These are phyloP conservation scores for Metarhizium humberi DNA, from an alignment of 2,329 filamentous ascomycete species.

Conservation along the genomic window DNA sequence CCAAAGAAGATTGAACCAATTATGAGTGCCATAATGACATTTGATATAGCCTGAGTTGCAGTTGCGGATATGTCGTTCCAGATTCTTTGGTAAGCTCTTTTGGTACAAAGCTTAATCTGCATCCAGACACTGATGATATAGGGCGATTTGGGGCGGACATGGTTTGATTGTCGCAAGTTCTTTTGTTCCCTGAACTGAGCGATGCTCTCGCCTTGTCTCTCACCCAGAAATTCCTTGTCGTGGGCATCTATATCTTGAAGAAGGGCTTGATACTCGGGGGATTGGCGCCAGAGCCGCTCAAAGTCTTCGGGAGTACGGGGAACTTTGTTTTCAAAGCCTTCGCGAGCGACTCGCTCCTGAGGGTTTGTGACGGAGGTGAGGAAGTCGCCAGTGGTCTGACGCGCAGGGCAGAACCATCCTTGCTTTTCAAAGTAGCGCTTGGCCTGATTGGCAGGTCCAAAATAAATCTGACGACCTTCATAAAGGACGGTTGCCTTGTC, in stretches of 20 bases:
- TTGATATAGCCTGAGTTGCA: conserved; percentile 32
- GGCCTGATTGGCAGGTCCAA: conserved; percentile 51
- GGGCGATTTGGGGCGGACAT: conserved; percentile 43
- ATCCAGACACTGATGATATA: conserved; percentile 47
- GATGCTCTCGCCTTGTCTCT: conserved; percentile 27
- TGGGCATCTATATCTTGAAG: conserved; percentile 40
- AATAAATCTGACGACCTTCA: conserved; percentile 71
- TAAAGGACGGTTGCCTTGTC: conserved; percentile 69
- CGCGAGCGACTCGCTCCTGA: conserved; percentile 41
- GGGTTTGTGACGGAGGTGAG: conserved; percentile 61
- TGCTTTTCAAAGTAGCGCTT: conserved; percentile 57
- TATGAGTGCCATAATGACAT: conserved; percentile 49
- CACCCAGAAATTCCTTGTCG: conserved; percentile 34
- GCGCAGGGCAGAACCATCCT: conserved; percentile 57
- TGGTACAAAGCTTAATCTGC: conserved; percentile 43
- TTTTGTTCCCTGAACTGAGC: conserved; percentile 38
- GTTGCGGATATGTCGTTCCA: conserved; percentile 42
- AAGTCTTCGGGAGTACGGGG: conserved; percentile 65
- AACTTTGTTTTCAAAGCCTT: conserved; percentile 51
- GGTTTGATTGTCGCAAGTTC: conserved; percentile 40
- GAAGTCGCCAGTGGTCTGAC: conserved; percentile 63
- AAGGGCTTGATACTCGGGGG: conserved; percentile 32
- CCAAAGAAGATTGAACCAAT: conserved; percentile 52
- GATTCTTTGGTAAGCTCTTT: conserved; percentile 41
- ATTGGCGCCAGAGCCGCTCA: conserved; percentile 37